These are phyloP conservation scores for Solanum boliviense DNA, from an alignment of 257 asterid genomes.

Conservation along the genomic window DNA sequence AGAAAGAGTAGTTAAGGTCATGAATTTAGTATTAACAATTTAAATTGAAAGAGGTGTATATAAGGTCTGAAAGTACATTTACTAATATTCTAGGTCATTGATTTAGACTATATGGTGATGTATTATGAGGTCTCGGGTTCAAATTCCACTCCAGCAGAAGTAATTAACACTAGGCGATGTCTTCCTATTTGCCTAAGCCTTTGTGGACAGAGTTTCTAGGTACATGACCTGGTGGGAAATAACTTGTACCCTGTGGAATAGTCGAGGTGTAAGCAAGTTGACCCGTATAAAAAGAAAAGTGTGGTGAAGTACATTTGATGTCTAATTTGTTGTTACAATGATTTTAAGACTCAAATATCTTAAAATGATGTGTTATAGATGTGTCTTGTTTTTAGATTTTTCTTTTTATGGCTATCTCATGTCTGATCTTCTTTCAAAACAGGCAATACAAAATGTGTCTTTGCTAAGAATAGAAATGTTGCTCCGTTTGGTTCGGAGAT, in stretches of 20 bases:
- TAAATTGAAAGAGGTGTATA: neutral
- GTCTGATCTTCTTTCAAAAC: neutral
- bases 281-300: neutral
- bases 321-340: neutral
- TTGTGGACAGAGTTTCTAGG: neutral
- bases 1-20: neutral
- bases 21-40: neutral
- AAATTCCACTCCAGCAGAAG: neutral
- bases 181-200: neutral
- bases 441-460: neutral
- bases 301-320: neutral
- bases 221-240: neutral
- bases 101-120: neutral
- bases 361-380: neutral
- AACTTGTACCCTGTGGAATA: neutral
- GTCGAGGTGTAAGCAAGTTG: neutral
- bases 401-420: neutral
- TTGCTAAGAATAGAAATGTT: constrained; percentile 14
- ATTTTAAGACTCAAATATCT: neutral
- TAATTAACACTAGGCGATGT: neutral
- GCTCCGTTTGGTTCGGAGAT: constrained; percentile 30
- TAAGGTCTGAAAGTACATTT: neutral
- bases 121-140: neutral
- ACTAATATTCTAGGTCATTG: neutral
- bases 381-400: neutral